These are phyloP conservation scores for Colletotrichum paranaense DNA, from an alignment of 2,329 filamentous ascomycete species.

Conservation along the genomic window DNA sequence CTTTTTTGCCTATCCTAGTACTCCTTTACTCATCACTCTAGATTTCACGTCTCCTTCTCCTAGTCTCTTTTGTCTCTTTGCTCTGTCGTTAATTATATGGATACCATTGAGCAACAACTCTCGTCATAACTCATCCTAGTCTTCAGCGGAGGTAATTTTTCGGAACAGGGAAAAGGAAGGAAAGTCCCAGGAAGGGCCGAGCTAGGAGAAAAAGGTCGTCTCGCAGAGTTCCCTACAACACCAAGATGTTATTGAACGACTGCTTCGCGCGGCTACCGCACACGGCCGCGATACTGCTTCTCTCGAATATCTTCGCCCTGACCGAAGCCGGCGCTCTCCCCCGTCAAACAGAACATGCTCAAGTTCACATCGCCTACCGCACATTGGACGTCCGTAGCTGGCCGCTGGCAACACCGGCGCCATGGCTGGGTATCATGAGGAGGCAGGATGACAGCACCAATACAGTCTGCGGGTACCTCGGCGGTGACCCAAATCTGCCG, in stretches of 20 bases:
- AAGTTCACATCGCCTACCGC: conserved; percentile 44
- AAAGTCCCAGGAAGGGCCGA: neutral
- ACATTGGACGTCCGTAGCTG: conserved; percentile 52
- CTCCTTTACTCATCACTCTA: neutral
- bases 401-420: conserved; percentile 56
- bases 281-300: conserved; percentile 46
- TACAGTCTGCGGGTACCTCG: conserved; percentile 69
- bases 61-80: conserved; percentile 1
- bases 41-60: neutral
- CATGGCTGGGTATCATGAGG: conserved; percentile 48
- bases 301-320: conserved; percentile 47
- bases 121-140: neutral
- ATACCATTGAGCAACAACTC: neutral
- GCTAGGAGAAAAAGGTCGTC: neutral
- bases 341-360: conserved; percentile 47
- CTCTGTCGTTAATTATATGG: neutral
- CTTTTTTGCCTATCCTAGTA: conserved; percentile 11
- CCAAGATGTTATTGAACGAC: conserved; percentile 42
- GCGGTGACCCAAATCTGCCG: conserved; percentile 61
- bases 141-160: neutral
- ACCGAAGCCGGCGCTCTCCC: conserved; percentile 53
- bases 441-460: conserved; percentile 54
- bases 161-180: neutral
- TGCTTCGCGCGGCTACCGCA: conserved; percentile 50
- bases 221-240: neutral